Evolutionary conservation across 257 asterid genomes (phyloP), one percentile per base, ranked within the genome.

Genomic region (Forsythia suspensa): DNA sequence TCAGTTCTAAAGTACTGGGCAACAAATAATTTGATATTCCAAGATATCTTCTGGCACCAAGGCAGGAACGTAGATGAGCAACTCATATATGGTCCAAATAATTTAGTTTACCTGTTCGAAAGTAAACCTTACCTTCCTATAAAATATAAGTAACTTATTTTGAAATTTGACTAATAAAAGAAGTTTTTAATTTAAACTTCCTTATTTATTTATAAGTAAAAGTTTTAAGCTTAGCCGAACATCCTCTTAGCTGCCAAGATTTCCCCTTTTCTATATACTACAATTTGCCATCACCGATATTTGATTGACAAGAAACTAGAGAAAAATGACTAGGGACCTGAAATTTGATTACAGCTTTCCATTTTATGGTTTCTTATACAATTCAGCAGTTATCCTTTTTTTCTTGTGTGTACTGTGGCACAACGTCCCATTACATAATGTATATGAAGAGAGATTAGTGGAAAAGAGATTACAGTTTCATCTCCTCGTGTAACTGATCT

Each of bases 401-500:
- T 46, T 15, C 2, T 3, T 0, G 52, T 3, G 2, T 48, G 57
- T 48, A 1, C 11, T n/a, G n/a, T n/a, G n/a, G n/a, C n/a, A 48
- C 57, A 1, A 1, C 55, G 6, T 29, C 34, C 34, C n/a, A 48
- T 15, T 48, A 48, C n/a, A 16, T 1, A 34, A 41, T 6, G 4
- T 37, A 34, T 69, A 71, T 59, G 71, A 70, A 44, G 51, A 67
- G 44, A 59, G 78, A 20, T 21, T 9, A 24, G 16, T 21, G 16
- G 24, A 74, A 68, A 83, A 81, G 63, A 75, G 72, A 82, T 84
- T 92, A 94, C 97, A 18, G 92, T 88, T 76, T 90, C 97, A 85
- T 91, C 97, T 80, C 92, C 97, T 83, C 89, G 84, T 4, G 93
- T 79, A 40, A 87, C 92, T 37, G 97, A 87, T 90, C 91, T 87